Percentiles rank a stretch among this genome's conserved stretches.
These are phyloP conservation scores for Mortierella sp. DNA, from an alignment of 371 early-diverging fungal genomes.

Conservation along the genomic window DNA sequence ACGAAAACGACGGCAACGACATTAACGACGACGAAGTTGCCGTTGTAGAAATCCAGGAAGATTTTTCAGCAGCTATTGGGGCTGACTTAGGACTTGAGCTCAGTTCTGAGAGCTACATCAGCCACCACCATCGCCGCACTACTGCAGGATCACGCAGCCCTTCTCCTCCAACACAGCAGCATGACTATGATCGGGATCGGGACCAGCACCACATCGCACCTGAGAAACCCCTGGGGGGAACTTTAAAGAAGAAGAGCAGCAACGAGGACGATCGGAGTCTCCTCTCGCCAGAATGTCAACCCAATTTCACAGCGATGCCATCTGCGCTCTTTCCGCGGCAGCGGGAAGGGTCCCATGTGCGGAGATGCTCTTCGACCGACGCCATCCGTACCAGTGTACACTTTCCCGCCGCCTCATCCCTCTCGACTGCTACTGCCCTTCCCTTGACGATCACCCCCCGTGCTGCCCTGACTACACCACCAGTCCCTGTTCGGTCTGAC, in stretches of 20 bases:
- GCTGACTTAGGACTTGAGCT: constrained; percentile 6
- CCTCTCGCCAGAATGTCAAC: constrained; percentile 41
- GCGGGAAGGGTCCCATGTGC: constrained; percentile 35
- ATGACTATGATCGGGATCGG: background rate
- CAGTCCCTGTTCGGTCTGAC: constrained; percentile 30
- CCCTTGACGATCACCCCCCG: background rate
- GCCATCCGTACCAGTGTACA: constrained; percentile 24
- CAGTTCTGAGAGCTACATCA: constrained; percentile 13
- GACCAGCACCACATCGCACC: background rate
- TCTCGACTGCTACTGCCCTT: background rate
- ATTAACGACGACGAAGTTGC: background rate
- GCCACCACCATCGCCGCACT: constrained; percentile 19
- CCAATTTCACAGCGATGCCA: constrained; percentile 40
- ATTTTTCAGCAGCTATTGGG: background rate
- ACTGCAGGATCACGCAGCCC: constrained; percentile 7
- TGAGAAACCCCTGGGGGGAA: background rate
- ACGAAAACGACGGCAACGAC: background rate
- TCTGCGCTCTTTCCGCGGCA: constrained; percentile 36
- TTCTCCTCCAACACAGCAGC: background rate
- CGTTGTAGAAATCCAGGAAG: constrained; percentile 14
- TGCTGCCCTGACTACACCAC: constrained; percentile 9
- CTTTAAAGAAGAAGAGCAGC: constrained; percentile 38
- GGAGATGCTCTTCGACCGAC: constrained; percentile 50
- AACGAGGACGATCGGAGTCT: constrained; percentile 32
- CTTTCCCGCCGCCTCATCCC: constrained; percentile 8